Base-by-base conservation (phyloP, 768 basidiomycete species). In the Rhizopogon vesiculosus region DNA sequence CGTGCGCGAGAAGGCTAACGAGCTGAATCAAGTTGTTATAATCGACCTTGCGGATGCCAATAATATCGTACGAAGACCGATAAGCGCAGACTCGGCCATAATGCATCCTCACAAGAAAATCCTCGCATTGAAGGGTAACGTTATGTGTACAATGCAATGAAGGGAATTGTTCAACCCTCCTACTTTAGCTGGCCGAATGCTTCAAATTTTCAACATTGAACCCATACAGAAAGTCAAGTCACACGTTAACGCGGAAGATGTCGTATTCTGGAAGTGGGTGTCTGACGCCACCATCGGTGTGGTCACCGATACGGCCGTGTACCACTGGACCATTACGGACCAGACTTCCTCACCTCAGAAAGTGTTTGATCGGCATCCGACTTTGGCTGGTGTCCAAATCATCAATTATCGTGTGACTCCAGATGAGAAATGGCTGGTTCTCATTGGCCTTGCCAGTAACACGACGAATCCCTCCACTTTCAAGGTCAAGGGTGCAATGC, bases 201-300 rank as follows among this genome's bases (percentile, higher is more conserved):
- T 99, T 28, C 97, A 99, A 72, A 85, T 98, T 59, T 99, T 98
- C 79, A 96, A 98, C 72, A 92, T 99, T 62, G 95, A 96, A 62
- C 89, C 90, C 9, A 98, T 98, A 78, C 87, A 90, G 69, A 98
- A 98, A 78, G 91, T 99, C 72, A 96, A 96, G 68, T 91, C 95
- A 28, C 94, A 98, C 68, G 77, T 86, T 57, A 97, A 87, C 77
- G 89, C 84, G 67, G 94, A 98, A 67, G 96, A 99, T 67, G 80
- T 97, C 51, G 86, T 93, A 25, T 99, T 97, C 74, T 99, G 97
- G 97, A 98, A 97, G 70, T 99, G 97, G 97, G 85, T 98, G 40
- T 89, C 87, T 45, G 88, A 93, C 59, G 83, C 85, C 16, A 89
- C 89, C 29, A 87, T 99, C 58, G 97, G 97, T 64, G 82, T 98